phyloP scores from a whole-genome alignment of 257 asterid species.

The Handroanthus guayacan region DNA sequence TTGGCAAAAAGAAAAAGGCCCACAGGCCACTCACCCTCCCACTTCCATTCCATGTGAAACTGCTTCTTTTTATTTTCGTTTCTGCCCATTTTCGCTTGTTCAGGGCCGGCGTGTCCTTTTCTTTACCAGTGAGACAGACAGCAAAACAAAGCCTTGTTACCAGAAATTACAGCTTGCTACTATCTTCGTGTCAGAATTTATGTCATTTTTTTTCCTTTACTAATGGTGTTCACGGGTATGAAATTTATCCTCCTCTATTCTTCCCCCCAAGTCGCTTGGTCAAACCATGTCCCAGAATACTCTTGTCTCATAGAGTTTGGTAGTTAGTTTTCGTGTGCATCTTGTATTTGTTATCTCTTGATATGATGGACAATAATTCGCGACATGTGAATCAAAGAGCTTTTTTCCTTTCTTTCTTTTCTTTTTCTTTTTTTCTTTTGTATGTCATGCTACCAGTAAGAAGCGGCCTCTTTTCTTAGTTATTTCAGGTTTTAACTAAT shows the following conservation, averaged over 20 bases:
- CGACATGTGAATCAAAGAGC: no score
- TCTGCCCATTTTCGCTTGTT: slow-evolving; percentile 13
- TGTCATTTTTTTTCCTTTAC: slow-evolving; percentile 37
- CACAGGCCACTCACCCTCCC: slow-evolving; percentile 28
- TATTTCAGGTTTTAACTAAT: not conserved
- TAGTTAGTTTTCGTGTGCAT: no score
- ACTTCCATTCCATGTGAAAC: slow-evolving; percentile 43
- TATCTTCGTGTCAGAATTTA: slow-evolving; percentile 24
- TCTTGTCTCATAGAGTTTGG: not conserved
- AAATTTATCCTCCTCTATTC: no score
- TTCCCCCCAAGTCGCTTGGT: not conserved
- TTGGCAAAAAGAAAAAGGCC: slow-evolving; percentile 25
- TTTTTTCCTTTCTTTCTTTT: no score
- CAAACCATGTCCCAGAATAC: not conserved
- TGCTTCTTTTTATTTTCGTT: not conserved
- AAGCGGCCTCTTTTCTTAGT: no score
- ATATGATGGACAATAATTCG: no score
- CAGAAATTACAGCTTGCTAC: slow-evolving; percentile 30
- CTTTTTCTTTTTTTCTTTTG: no score
- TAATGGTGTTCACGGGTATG: slow-evolving; percentile 35
- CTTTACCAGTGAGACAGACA: slow-evolving; percentile 23
- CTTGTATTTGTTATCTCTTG: no score
- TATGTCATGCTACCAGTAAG: no score
- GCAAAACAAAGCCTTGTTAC: slow-evolving; percentile 26
- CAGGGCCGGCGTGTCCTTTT: slow-evolving; percentile 28